Percentiles rank a stretch among this genome's conserved stretches.
phyloP scores from a whole-genome alignment of 2,329 filamentous ascomycete genomes.

The Colletotrichum sp. region DNA sequence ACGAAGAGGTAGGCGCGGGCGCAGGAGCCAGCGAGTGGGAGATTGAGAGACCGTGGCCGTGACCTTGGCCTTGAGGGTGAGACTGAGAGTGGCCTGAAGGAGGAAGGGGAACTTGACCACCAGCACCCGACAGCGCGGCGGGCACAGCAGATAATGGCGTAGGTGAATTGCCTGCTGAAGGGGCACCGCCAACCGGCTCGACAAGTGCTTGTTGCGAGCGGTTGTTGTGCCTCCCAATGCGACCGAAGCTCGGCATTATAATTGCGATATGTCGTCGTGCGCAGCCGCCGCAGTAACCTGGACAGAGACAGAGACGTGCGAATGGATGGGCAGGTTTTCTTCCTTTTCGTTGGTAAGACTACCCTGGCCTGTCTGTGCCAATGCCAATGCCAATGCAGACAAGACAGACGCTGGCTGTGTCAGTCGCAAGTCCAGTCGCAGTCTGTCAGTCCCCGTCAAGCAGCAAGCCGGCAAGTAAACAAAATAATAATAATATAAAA shows the following conservation, averaged over 20 bases:
- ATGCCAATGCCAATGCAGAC: background rate
- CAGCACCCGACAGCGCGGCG: background rate
- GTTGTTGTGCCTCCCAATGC: conserved; percentile 60
- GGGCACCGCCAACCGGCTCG: conserved; percentile 43
- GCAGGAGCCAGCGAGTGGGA: conserved; percentile 15
- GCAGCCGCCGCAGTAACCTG: background rate
- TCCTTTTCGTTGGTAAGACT: background rate
- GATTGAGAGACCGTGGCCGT: background rate
- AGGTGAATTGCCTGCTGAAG: conserved; percentile 21
- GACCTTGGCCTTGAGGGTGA: background rate
- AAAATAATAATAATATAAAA: background rate
- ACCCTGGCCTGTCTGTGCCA: background rate
- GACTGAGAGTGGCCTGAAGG: conserved; percentile 13
- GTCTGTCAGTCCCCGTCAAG: background rate
- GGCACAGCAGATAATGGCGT: conserved; percentile 2
- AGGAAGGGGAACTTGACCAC: background rate
- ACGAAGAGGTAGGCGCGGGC: conserved; percentile 20
- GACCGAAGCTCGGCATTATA: conserved; percentile 59
- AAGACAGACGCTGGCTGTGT: background rate
- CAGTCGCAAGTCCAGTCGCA: background rate
- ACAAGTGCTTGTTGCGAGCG: conserved; percentile 61
- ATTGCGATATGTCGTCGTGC: conserved; percentile 8
- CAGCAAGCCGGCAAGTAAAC: background rate
- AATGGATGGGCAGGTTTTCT: background rate
- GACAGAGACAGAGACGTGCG: background rate